Evolutionary conservation across 2,329 filamentous ascomycete genomes (phyloP), one percentile per base, ranked within the genome.

Genomic region (Ophiobolus disseminans): DNA sequence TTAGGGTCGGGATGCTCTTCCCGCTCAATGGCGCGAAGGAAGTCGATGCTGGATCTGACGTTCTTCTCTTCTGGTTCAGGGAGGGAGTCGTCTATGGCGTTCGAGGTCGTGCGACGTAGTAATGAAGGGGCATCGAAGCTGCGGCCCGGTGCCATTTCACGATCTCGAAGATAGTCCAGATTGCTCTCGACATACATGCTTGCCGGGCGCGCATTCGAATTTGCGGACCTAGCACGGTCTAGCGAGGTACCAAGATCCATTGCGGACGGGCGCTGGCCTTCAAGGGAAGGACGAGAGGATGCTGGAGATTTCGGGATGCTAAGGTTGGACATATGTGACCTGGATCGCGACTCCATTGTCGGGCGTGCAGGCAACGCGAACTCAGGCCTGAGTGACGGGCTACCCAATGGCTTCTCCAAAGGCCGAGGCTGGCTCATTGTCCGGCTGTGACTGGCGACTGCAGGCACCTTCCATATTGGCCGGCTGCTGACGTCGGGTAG

Each of bases 141-240:
- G 14, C 69, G 68, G 54, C 62, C 51, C 60, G 76, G 60, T 58
- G 82, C 77, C 17, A 78, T 79, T 66, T 95, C 91, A 41, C 86
- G 83, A 61, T 94, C 91, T 17, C 90, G 86, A 14, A 96, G 78
- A 64, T 90, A 91, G 50, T 96, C 91, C 42, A 94, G 79, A 65
- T 88, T 91, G 0, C 89, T 89, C 60, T 91, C 89, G 3, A 96
- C 82, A 68, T 92, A 90, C 25, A 90, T 89, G 70, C 92, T 97
- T 1, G 85, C 80, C 66, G 93, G 93, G 36, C 93, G 83, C 44
- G 85, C 81, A 53, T 87, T 85, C 59, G 81, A 72, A 58, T 84
- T 84, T n/a, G 85, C 82, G 19, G 87, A 87, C 63, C 82, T 86
- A 1, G 85, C 83, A 22, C 84, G 76, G 28, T 75, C 76, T 7